A percentile compares a stretch with the other conserved stretches of the same genome.
Conservation (phyloP, 1,284 basidiomycete species). For the Cystobasidium slooffiae region DNA sequence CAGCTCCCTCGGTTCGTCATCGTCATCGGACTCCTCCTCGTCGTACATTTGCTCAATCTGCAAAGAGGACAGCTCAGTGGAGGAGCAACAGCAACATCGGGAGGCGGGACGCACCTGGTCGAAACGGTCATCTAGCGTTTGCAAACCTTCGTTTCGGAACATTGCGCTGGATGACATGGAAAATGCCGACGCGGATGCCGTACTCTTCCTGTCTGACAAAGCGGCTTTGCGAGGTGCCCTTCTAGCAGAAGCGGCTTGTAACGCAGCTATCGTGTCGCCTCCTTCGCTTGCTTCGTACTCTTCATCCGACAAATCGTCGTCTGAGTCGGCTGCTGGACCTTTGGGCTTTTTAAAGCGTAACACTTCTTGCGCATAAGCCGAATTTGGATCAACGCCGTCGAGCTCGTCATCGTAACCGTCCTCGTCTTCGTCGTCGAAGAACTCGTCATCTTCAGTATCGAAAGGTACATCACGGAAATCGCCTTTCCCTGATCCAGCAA, state of each 20-base stretch:
- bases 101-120: conserved; percentile 69
- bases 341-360: conserved; percentile 58
- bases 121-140: conserved; percentile 88
- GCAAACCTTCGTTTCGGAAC: conserved; percentile 86
- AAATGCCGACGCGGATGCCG: conserved; percentile 68
- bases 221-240: conserved; percentile 72
- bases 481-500: conserved; percentile 20
- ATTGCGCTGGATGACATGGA: conserved; percentile 97
- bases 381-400: conserved; percentile 58
- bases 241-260: conserved; percentile 70
- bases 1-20: conserved; percentile 73
- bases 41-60: conserved; percentile 78
- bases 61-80: background rate
- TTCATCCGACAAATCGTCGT: conserved; percentile 57
- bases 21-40: conserved; percentile 61
- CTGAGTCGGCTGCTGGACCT: conserved; percentile 49
- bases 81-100: background rate
- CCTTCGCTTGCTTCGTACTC: conserved; percentile 66
- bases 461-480: conserved; percentile 33
- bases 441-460: conserved; percentile 46
- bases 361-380: conserved; percentile 51
- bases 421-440: conserved; percentile 54
- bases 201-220: conserved; percentile 66
- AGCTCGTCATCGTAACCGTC: conserved; percentile 49
- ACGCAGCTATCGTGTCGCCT: conserved; percentile 70